A percentile compares a stretch with the other conserved stretches of the same genome.
These are phyloP conservation scores for Avena eriantha DNA, from an alignment of 176 grass and related monocot species.

Conservation along the genomic window DNA sequence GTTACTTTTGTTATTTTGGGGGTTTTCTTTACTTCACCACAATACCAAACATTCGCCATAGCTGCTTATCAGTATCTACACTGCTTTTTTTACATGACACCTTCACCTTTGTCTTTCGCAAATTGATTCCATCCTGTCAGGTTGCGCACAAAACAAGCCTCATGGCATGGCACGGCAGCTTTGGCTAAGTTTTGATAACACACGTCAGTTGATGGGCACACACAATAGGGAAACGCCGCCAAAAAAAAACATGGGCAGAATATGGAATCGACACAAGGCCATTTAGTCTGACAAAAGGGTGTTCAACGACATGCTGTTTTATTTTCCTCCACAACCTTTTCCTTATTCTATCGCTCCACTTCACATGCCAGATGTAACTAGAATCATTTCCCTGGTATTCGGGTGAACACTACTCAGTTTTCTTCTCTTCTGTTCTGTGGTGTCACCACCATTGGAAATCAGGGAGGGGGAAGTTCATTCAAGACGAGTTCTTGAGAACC, in stretches of 20 bases:
- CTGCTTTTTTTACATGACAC: too few species aligned
- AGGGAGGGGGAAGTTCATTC: background rate
- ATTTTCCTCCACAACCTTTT: background rate
- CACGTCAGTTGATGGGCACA: background rate
- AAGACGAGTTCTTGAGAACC: conserved; percentile 94
- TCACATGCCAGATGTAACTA: conserved; percentile 2
- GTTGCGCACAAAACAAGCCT: too few species aligned
- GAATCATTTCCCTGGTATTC: background rate
- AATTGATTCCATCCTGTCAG: too few species aligned
- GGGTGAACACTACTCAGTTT: background rate
- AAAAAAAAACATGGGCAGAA: background rate
- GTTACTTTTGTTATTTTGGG: too few species aligned
- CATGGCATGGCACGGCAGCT: background rate
- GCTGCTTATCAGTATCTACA: too few species aligned
- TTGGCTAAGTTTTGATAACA: background rate
- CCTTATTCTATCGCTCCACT: conserved; percentile 42
- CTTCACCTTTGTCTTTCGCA: too few species aligned
- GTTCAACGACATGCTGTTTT: background rate
- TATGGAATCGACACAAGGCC: background rate
- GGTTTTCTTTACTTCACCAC: too few species aligned
- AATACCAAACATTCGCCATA: too few species aligned
- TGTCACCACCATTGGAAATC: background rate
- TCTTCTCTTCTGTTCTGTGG: background rate
- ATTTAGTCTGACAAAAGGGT: background rate
- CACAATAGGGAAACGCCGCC: background rate